A percentile compares a stretch with the other conserved stretches of the same genome.
Conservation (phyloP, 306 rosid species). For the Senna tora region DNA sequence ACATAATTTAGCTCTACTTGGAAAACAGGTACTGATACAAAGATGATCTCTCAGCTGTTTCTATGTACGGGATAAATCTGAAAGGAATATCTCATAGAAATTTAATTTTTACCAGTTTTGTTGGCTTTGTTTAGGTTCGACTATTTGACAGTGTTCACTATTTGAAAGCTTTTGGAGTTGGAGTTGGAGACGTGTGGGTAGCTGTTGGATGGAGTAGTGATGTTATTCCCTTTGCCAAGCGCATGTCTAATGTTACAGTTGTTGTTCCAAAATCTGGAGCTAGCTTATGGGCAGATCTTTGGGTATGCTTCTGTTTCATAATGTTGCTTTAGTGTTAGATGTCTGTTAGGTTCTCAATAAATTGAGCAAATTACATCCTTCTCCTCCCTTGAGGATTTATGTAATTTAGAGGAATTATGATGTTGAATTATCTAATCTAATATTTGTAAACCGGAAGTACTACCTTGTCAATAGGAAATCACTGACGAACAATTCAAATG, state of each 20-base stretch:
- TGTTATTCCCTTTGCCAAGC: conserved; percentile 82
- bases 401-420: conserved; percentile 1
- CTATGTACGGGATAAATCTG: background rate
- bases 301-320: conserved; percentile 59
- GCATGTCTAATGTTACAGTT: conserved; percentile 81
- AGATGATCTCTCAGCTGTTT: conserved; percentile 16
- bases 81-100: background rate
- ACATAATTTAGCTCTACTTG: conserved; percentile 63
- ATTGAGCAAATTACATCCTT: background rate
- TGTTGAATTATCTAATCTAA: conserved; percentile 4
- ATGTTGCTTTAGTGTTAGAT: conserved; percentile 12
- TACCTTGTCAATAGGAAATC: background rate
- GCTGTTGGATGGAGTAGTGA: conserved; percentile 99
- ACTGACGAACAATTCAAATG: background rate
- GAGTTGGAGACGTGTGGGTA: conserved; percentile 90
- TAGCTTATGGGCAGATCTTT: conserved; percentile 90
- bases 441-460: conserved; percentile 16
- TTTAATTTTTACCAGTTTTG: background rate
- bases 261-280: conserved; percentile 90
- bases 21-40: conserved; percentile 68
- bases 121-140: conserved; percentile 65
- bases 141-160: conserved; percentile 77
- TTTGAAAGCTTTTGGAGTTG: conserved; percentile 89
- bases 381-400: background rate
- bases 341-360: conserved; percentile 11